These are phyloP conservation scores for Trichoderma atroviride DNA, from an alignment of 2,329 filamentous ascomycete species.

Conservation along the genomic window DNA sequence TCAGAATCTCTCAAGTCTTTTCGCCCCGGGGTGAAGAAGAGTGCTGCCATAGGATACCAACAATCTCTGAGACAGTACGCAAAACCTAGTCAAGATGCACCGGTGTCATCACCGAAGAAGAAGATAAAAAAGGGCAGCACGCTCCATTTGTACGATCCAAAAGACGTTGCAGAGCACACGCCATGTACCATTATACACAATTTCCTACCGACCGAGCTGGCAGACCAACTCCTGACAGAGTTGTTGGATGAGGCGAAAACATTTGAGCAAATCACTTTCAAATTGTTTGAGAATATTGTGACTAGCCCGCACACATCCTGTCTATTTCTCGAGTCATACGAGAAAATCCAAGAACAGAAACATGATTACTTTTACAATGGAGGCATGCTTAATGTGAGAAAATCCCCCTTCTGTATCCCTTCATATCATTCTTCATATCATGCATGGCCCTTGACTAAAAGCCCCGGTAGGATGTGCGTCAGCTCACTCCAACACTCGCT, in stretches of 20 bases:
- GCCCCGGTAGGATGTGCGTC: constrained; percentile 66
- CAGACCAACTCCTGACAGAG: constrained; percentile 74
- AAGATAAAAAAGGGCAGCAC: constrained; percentile 75
- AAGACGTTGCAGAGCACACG: constrained; percentile 79
- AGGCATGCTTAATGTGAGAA: constrained; percentile 61
- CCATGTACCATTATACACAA: constrained; percentile 93
- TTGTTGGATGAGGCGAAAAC: constrained; percentile 72
- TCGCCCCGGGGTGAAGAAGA: constrained; percentile 39
- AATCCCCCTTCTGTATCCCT: neutral
- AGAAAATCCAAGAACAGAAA: constrained; percentile 70
- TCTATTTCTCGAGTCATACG: constrained; percentile 77
- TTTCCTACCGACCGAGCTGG: constrained; percentile 73
- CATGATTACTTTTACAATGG: constrained; percentile 88
- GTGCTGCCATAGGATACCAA: constrained; percentile 56
- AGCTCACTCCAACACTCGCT: constrained; percentile 73
- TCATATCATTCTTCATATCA: neutral
- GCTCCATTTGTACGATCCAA: constrained; percentile 78
- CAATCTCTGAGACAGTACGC: constrained; percentile 63
- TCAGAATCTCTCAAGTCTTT: constrained; percentile 55
- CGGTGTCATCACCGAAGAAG: constrained; percentile 43
- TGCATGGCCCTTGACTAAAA: neutral
- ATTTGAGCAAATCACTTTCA: constrained; percentile 74
- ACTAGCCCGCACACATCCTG: constrained; percentile 80
- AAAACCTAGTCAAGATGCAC: constrained; percentile 20
- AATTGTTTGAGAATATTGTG: constrained; percentile 86